Conservation (phyloP, 805 yeast species). For the Myxozyma lipomycoides region DNA sequence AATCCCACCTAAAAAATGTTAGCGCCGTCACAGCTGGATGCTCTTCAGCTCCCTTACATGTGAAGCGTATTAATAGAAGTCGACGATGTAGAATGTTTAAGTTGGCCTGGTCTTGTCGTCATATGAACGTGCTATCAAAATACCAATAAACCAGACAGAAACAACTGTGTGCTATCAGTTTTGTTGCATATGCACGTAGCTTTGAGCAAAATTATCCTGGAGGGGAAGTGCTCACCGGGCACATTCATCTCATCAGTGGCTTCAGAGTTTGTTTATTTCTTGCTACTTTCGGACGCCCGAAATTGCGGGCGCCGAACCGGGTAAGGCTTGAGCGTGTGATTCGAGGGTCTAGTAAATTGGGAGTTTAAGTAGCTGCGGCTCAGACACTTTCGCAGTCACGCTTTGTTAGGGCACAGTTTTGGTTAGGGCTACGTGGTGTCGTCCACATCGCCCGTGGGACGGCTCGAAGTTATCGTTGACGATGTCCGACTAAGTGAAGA, state of each 20-base stretch:
- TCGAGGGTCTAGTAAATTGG: background rate
- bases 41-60: slow-evolving; percentile 7
- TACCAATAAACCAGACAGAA: background rate
- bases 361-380: too few relatives aligned
- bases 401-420: slow-evolving; percentile 5
- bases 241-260: too few relatives aligned
- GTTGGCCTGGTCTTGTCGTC: slow-evolving; percentile 3
- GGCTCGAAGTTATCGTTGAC: too few relatives aligned
- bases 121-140: too few relatives aligned
- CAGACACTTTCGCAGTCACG: too few relatives aligned
- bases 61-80: slow-evolving; percentile 25
- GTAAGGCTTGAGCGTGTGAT: background rate
- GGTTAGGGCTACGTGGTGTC: too few relatives aligned
- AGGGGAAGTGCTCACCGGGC: too few relatives aligned
- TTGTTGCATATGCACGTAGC: too few relatives aligned
- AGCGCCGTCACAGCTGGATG: background rate
- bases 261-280: background rate
- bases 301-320: background rate
- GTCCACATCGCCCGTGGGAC: too few relatives aligned
- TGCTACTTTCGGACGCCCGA: background rate
- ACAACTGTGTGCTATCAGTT: background rate
- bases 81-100: slow-evolving; percentile 32
- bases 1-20: slow-evolving; percentile 40
- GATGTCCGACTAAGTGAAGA: too few relatives aligned
- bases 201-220: too few relatives aligned